phyloP scores from a whole-genome alignment of 2,329 filamentous ascomycete genomes.

The Samsoniella hepiali region DNA sequence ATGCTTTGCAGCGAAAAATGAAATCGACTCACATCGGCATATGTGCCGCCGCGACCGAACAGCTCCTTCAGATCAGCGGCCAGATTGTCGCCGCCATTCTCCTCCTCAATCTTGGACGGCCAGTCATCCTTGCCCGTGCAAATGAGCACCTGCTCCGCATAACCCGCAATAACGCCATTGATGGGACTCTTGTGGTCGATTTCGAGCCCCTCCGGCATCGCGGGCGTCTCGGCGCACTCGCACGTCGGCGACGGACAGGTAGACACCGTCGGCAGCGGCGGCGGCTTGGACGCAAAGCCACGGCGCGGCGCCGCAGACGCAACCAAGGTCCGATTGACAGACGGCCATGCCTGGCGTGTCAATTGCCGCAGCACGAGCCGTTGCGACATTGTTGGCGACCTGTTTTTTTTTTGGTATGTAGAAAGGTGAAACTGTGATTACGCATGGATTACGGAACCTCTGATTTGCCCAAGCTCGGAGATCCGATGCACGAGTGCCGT shows the following conservation, averaged over 20 bases:
- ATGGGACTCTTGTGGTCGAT: slow-evolving; percentile 71
- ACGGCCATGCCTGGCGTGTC: not conserved
- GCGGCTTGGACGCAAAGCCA: slow-evolving; percentile 20
- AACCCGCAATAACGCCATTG: slow-evolving; percentile 72
- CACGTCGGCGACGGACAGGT: slow-evolving; percentile 75
- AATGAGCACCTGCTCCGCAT: slow-evolving; percentile 78
- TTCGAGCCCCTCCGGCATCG: slow-evolving; percentile 62
- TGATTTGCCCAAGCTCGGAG: slow-evolving; percentile 19
- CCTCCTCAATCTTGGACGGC: slow-evolving; percentile 80
- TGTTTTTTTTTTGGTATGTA: not conserved
- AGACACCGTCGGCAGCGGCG: slow-evolving; percentile 43
- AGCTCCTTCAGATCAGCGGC: slow-evolving; percentile 70
- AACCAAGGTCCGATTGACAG: not conserved
- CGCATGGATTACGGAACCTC: slow-evolving; percentile 11
- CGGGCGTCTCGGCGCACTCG: slow-evolving; percentile 64
- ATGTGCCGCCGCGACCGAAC: slow-evolving; percentile 62
- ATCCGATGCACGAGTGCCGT: slow-evolving; percentile 15
- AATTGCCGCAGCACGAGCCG: slow-evolving; percentile 15
- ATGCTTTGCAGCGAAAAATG: not conserved
- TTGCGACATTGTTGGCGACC: slow-evolving; percentile 13
- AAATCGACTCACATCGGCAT: slow-evolving; percentile 57
- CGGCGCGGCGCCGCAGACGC: slow-evolving; percentile 8
- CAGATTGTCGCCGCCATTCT: slow-evolving; percentile 63
- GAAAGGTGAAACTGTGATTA: slow-evolving; percentile 12
- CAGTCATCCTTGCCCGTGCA: slow-evolving; percentile 80